Percentiles rank a stretch among this genome's conserved stretches.
Conservation (phyloP, 352 stramenopile genomes). For the Globisporangium spinosum region DNA sequence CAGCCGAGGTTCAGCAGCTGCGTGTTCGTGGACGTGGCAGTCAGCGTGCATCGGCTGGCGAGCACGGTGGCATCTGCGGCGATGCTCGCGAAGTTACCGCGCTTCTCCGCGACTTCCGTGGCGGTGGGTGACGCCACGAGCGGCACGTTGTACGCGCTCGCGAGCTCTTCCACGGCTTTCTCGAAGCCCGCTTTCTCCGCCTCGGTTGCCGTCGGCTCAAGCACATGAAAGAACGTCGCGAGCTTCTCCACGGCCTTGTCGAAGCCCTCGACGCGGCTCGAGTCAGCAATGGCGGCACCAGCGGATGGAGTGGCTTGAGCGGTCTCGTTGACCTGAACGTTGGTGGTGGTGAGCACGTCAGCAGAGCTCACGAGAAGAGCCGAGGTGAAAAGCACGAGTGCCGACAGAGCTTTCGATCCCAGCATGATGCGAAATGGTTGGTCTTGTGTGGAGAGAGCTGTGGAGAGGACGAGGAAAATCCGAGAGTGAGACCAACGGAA, state of each 20-base stretch:
- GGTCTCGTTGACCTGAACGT: background rate
- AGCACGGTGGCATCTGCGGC: constrained; percentile 6
- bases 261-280: constrained; percentile 13
- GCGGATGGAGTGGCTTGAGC: background rate
- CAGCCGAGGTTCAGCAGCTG: constrained; percentile 17
- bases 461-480: background rate
- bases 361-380: background rate
- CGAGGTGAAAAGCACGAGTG: background rate
- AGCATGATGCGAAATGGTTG: constrained; percentile 5
- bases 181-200: constrained; percentile 19
- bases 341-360: background rate
- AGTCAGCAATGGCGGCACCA: background rate
- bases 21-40: constrained; percentile 16
- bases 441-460: background rate
- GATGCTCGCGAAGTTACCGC: constrained; percentile 10
- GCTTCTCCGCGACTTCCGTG: constrained; percentile 19
- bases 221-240: constrained; percentile 13
- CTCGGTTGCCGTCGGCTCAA: constrained; percentile 11
- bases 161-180: constrained; percentile 24
- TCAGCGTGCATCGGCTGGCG: constrained; percentile 25
- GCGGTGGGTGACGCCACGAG: constrained; percentile 23
- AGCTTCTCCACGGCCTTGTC: constrained; percentile 18
- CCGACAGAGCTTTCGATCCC: constrained; percentile 1
- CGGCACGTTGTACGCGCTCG: constrained; percentile 27
- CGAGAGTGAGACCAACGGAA: constrained; percentile 5